phyloP scores from a whole-genome alignment of 768 basidiomycete genomes.

The Wakefieldia striispora region DNA sequence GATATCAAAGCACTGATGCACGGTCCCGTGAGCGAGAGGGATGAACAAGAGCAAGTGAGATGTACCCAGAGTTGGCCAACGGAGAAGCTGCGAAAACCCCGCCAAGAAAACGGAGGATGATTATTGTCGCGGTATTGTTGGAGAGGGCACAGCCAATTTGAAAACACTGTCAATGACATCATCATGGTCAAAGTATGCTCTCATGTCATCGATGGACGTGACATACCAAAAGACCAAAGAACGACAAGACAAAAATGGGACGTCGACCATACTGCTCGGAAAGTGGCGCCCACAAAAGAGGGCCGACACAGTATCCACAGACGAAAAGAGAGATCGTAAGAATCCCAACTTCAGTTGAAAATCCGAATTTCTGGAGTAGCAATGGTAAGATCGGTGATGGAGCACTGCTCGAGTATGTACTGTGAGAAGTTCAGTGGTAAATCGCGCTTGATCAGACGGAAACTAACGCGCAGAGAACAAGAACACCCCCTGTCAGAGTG shows the following conservation, averaged over 20 bases:
- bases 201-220: too few species aligned
- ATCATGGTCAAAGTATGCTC: too few species aligned
- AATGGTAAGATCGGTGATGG: conserved; percentile 48
- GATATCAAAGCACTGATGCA: conserved; percentile 47
- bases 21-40: neutral
- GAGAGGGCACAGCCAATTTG: conserved; percentile 63
- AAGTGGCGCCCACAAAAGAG: conserved; percentile 57
- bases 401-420: conserved; percentile 63
- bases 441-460: neutral
- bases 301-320: conserved; percentile 66
- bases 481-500: conserved; percentile 45
- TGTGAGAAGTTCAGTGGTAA: conserved; percentile 19
- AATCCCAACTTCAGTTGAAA: conserved; percentile 50
- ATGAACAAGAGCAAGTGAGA: neutral
- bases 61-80: conserved; percentile 65
- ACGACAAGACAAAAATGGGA: conserved; percentile 54
- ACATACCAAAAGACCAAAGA: conserved; percentile 53
- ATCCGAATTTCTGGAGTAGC: conserved; percentile 45
- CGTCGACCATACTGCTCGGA: conserved; percentile 58
- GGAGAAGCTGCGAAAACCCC: conserved; percentile 70
- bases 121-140: conserved; percentile 57
- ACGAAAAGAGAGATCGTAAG: conserved; percentile 64
- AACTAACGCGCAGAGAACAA: conserved; percentile 56
- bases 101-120: conserved; percentile 69
- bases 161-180: conserved; percentile 41